Evolutionary conservation across 495 filamentous ascomycete species (phyloP), one percentile per base, ranked within the genome.

Genomic region (Daldinia vernicosa): DNA sequence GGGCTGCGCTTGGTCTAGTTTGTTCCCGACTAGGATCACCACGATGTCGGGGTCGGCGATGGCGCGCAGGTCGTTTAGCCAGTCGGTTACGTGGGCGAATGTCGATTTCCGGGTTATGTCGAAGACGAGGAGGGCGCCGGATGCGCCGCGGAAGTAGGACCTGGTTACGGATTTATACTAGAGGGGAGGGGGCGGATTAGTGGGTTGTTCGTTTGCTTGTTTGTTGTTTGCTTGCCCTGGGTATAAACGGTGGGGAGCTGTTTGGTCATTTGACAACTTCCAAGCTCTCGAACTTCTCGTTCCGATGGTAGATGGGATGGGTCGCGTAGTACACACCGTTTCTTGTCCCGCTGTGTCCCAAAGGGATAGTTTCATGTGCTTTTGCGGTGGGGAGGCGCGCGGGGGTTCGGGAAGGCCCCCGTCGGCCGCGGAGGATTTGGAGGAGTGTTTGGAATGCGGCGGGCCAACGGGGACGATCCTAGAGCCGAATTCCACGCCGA

Each of bases 261-360:
- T 14, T 14, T 35, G 11, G 33, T 35, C 12, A 35, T 35, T 14
- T 12, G 8, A 19, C 37, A 17, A n/a, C 40, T 45, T 45, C 6
- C 1, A 45, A 8, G n/a, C 40, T 17, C 6, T 45, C 40, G 17
- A 17, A 45, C 17, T 7, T 8, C 0, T 45, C 17, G 33, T 17
- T 45, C 3, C 2, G 7, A 17, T 45, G 6, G n/a, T 19, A 47
- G 43, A 9, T 11, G 15, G 60, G n/a, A 28, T 54, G 22, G 30
- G 17, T 12, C 3, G n/a, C 17, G 37, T 22, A 12, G 22, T 45
- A 66, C 75, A 50, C 47, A 77, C 75, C 47, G 93, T 97, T 84
- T 99, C 95, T 76, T 99, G 95, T 4, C 95, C 95, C 26, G 95
- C 95, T 0, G 95, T 99, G 78, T 99, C 95, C 95, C 95, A 98